Base-by-base conservation (phyloP, 1,284 basidiomycete species). In the Ceratobasidium sp. region DNA sequence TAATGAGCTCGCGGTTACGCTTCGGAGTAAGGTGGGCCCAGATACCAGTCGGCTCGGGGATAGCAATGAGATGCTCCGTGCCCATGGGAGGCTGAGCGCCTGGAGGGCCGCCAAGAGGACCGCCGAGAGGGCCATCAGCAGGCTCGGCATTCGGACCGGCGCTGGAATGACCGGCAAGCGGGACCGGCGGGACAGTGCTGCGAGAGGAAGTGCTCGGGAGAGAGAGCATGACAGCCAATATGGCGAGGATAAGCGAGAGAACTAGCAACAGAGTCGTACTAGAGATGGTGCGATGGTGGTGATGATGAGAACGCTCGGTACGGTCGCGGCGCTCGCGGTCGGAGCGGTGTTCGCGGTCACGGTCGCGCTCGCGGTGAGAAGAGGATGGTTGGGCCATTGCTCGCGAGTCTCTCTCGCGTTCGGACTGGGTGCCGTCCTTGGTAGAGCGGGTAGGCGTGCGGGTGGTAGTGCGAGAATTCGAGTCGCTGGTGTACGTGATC, bases 261-360 rank as follows among this genome's bases (percentile, higher is more conserved):
- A 95, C 93, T 55, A 95, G 91, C 77, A 95, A 89, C 63, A 95
- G 90, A 10, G 94, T 95, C 0, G 94, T 95, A n/a, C 93, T 95
- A 9, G 94, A 95, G 80, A 95, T 94, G 75, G 94, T 95, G 78
- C 94, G 89, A 82, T 93, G 92, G 80, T 94, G 93, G 83, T 93
- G 93, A 83, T 92, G 91, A 70, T 87, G 87, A 68, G 91, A 89
- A 20, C 79, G 70, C 33, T 70, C 55, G 44, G 63, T 39, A 82
- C 89, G 89, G 49, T 90, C 88, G 77, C 88, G 89, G 81, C 89
- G 90, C 26, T 77, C 73, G 23, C 68, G 68, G 77, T 90, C 89
- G 79, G 90, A 88, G 77, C 90, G 88, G 80, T 90, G 69, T 39
- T 90, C 88, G 75, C 90, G 88, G 61, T 81, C 80, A 49, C 80